Percentiles rank a stretch among this genome's conserved stretches.
Conservation (phyloP, 2,329 filamentous ascomycete genomes). For the Passalora sequoiae region DNA sequence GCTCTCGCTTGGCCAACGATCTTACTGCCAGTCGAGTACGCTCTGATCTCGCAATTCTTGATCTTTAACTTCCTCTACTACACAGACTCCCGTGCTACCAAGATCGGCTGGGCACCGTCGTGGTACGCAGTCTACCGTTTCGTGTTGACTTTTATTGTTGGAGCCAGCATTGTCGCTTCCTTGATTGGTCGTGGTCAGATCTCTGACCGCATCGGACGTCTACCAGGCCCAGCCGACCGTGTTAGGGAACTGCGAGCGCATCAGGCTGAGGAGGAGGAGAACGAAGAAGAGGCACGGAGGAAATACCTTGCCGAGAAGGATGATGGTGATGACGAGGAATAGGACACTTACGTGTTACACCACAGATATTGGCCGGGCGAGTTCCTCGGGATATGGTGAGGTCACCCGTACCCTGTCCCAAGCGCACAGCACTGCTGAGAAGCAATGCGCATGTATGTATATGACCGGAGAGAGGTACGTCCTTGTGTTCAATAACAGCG, state of each 20-base stretch:
- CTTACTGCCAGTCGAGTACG: conserved; percentile 76
- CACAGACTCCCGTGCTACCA: conserved; percentile 67
- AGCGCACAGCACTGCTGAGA: too few relatives aligned
- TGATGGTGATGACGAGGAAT: conserved; percentile 29
- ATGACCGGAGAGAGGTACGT: too few relatives aligned
- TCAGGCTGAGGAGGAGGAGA: conserved; percentile 26
- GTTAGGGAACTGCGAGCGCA: conserved; percentile 45
- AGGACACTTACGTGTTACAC: too few relatives aligned
- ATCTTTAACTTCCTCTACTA: conserved; percentile 85
- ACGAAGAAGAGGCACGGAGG: conserved; percentile 32
- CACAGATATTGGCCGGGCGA: too few relatives aligned
- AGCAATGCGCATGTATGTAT: too few relatives aligned
- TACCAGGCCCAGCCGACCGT: conserved; percentile 43
- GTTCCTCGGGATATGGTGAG: too few relatives aligned
- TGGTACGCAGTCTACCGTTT: conserved; percentile 93
- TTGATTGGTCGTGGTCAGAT: conserved; percentile 79
- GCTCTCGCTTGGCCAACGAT: conserved; percentile 86
- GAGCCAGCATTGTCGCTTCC: conserved; percentile 71
- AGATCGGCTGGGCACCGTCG: conserved; percentile 68
- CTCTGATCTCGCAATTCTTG: conserved; percentile 77
- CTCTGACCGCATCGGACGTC: conserved; percentile 49
- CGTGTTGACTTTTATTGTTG: conserved; percentile 84
- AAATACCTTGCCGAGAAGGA: conserved; percentile 27
- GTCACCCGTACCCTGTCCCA: too few relatives aligned
- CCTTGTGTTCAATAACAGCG: too few relatives aligned